Evolutionary conservation across 192 early-diverging fungal genomes (phyloP), one percentile per base, ranked within the genome.

Genomic region (Linnemannia schmuckeri): DNA sequence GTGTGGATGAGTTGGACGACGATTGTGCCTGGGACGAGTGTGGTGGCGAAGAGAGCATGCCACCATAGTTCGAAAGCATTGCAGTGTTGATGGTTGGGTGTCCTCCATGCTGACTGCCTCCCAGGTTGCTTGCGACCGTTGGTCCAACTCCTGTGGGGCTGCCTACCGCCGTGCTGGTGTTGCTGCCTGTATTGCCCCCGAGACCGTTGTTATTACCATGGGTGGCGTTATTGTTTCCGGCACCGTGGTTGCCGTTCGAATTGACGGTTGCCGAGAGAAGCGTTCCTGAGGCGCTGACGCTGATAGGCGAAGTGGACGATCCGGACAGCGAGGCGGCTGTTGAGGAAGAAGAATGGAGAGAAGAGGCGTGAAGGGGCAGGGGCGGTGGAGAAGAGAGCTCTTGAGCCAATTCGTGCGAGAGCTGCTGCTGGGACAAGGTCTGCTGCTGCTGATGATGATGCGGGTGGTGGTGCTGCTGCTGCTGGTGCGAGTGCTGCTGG

Each of bases 41-140:
- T 38, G 71, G 82, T 24, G 82, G 82, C 47, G 82, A 84, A 35
- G 82, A 73, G 52, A 84, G 52, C 77, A 84, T 79, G 13, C 46
- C 38, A 33, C 73, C 52, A 75, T 68, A 84, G 71, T 44, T 71
- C 10, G 72, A n/a, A 37, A 84, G 76, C 63, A 84, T 84, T 0
- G 72, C 68, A 10, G 82, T 84, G 68, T 84, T 84, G 72, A 84
- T 84, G 37, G 82, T 78, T 22, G 82, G 82, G 41, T 78, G 82
- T 22, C 82, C 82, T 38, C 47, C 52, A 78, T 66, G 55, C 61
- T 66, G 61, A 66, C 12, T 66, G 27, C 30, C 30, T 33, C 61
- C 61, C 9, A 66, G 61, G 33, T 30, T 66, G 13, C 30, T 33
- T 33, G 30, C 61, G 4, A 30, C 61, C 8, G 30, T 66, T 33